These are phyloP conservation scores for Cercophora newfieldiana DNA, from an alignment of 495 filamentous ascomycete species.

Conservation along the genomic window DNA sequence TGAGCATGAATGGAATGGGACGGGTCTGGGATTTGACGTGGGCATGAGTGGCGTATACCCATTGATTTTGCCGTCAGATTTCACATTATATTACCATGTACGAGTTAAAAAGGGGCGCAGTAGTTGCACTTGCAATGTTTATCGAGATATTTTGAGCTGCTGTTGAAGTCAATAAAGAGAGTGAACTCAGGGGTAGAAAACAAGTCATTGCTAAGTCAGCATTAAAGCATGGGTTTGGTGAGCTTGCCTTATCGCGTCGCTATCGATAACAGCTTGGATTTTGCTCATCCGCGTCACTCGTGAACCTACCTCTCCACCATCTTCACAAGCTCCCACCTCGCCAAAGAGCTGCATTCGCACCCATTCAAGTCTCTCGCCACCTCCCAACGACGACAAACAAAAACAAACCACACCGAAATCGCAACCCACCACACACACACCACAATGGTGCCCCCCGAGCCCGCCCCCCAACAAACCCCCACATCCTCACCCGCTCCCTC, in stretches of 20 bases:
- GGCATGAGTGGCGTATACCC: not conserved
- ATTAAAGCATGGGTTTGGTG: no score
- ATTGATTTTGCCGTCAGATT: not conserved
- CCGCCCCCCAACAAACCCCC: constrained; percentile 4
- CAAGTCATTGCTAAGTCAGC: not conserved
- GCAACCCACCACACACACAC: not conserved
- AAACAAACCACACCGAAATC: not conserved
- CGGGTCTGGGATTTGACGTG: not conserved
- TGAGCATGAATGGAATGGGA: not conserved
- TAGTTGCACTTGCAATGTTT: not conserved
- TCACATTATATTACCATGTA: not conserved
- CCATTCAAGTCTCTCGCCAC: not conserved
- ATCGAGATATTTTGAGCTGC: not conserved
- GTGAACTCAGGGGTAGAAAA: not conserved
- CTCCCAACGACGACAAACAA: not conserved
- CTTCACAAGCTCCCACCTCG: not conserved
- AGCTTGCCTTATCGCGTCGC: not conserved
- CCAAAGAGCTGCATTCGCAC: not conserved
- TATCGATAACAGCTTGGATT: not conserved
- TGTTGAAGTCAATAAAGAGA: not conserved
- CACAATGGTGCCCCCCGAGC: constrained; percentile 5
- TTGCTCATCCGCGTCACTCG: not conserved
- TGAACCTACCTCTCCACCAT: not conserved
- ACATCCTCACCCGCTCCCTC: constrained; percentile 3
- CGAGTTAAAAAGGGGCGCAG: not conserved